phyloP scores from a whole-genome alignment of 2,329 filamentous ascomycete species.

The Colletotrichum magnum region DNA sequence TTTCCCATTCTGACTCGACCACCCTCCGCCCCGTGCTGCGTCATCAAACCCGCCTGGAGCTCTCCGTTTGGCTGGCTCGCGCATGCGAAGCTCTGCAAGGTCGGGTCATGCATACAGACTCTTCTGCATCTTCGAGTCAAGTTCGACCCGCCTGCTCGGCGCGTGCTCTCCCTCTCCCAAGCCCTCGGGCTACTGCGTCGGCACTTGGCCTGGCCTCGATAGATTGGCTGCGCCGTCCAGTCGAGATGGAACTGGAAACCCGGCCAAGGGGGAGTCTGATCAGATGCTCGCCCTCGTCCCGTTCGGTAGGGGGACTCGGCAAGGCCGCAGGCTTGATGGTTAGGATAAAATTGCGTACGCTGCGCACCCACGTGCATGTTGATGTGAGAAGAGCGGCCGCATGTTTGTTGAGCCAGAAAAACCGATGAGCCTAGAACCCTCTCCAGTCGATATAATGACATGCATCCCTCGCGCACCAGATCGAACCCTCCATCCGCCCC shows the following conservation, averaged over 20 bases:
- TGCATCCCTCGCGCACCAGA: constrained; percentile 20
- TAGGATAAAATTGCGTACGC: too few relatives aligned
- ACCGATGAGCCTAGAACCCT: background rate
- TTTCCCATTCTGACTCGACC: constrained; percentile 28
- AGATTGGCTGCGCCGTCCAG: constrained; percentile 9
- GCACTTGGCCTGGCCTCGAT: constrained; percentile 16
- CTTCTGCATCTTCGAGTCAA: constrained; percentile 11
- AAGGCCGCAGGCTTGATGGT: background rate
- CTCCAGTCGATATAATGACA: constrained; percentile 22
- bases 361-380: too few relatives aligned
- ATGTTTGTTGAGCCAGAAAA: background rate
- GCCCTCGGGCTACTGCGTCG: constrained; percentile 13
- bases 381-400: too few relatives aligned
- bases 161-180: background rate
- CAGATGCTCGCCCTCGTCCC: too few relatives aligned
- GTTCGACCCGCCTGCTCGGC: constrained; percentile 21
- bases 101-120: constrained; percentile 26
- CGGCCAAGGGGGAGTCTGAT: too few relatives aligned
- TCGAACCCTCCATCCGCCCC: background rate
- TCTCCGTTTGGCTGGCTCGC: constrained; percentile 7
- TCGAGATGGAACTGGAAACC: background rate
- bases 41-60: background rate
- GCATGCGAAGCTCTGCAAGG: constrained; percentile 11
- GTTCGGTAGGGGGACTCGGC: background rate
- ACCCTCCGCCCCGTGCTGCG: constrained; percentile 11